Evolutionary conservation across 1,284 basidiomycete genomes (phyloP).

Genomic region (Microstroma glucosiphilum): DNA sequence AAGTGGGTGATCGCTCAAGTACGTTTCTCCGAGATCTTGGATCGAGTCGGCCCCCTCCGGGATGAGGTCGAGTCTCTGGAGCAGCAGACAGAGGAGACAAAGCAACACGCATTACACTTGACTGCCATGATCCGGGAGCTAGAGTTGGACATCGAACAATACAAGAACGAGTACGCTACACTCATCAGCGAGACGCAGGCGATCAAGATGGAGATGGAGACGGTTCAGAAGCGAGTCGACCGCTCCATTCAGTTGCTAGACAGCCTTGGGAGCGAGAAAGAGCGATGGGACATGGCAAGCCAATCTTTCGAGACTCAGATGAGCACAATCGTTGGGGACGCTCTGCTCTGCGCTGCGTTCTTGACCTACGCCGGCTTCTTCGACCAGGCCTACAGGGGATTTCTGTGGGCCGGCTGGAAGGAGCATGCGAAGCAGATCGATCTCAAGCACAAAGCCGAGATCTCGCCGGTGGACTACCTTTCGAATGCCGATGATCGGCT

Average conservation of each 20-base stretch:
- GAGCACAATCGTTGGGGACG: slow-evolving; percentile 97
- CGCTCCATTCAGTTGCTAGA: slow-evolving; percentile 91
- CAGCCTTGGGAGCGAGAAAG: slow-evolving; percentile 88
- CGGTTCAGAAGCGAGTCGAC: slow-evolving; percentile 92
- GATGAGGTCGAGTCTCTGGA: slow-evolving; percentile 92
- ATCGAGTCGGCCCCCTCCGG: slow-evolving; percentile 92
- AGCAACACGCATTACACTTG: slow-evolving; percentile 81
- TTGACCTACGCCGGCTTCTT: slow-evolving; percentile 97
- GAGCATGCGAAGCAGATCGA: slow-evolving; percentile 79
- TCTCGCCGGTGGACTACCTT: slow-evolving; percentile 89
- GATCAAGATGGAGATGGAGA: slow-evolving; percentile 96
- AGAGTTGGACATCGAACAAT: slow-evolving; percentile 81
- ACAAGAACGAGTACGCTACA: slow-evolving; percentile 96
- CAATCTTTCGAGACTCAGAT: slow-evolving; percentile 95
- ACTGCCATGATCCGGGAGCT: slow-evolving; percentile 88
- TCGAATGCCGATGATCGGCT: slow-evolving; percentile 95
- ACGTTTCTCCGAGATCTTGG: slow-evolving; percentile 91
- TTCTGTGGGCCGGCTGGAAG: slow-evolving; percentile 95
- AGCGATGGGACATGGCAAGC: slow-evolving; percentile 90
- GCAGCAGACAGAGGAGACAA: slow-evolving; percentile 81
- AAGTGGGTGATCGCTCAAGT: slow-evolving; percentile 99
- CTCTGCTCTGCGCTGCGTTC: slow-evolving; percentile 91
- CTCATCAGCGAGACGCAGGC: slow-evolving; percentile 95
- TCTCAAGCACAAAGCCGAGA: slow-evolving; percentile 84
- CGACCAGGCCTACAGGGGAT: slow-evolving; percentile 94